Conservation (phyloP, 2,329 filamentous ascomycete genomes). For the Apiospora koreana region DNA sequence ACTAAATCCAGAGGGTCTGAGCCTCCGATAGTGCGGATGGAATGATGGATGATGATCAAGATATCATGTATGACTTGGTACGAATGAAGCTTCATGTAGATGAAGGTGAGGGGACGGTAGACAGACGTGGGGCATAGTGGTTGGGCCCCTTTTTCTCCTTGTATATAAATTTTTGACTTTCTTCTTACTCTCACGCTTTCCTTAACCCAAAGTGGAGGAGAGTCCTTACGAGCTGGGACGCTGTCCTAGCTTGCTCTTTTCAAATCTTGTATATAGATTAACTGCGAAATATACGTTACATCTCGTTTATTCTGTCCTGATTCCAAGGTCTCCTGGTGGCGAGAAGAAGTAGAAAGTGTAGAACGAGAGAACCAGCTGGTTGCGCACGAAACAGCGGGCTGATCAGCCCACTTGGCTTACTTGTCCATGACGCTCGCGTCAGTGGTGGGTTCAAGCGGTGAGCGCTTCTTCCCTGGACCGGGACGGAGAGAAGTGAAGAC, state of each 20-base stretch:
- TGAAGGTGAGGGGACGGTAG: not conserved
- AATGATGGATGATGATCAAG: not conserved
- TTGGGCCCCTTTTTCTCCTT: not conserved
- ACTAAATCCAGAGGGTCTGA: not conserved
- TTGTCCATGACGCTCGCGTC: too few species aligned
- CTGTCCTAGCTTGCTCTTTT: not conserved
- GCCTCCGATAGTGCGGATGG: not conserved
- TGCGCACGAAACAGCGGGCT: too few species aligned
- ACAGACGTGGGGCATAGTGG: not conserved
- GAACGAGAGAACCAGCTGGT: too few species aligned
- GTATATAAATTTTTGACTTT: not conserved
- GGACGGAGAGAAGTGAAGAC: too few species aligned
- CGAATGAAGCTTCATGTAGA: not conserved
- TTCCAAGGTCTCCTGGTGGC: too few species aligned
- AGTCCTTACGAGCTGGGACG: not conserved
- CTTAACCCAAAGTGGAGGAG: not conserved
- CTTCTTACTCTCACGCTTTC: not conserved
- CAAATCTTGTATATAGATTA: slow-evolving; percentile 1
- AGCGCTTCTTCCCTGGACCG: too few species aligned
- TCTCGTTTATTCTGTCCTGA: not conserved
- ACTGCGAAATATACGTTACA: not conserved
- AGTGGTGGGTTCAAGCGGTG: too few species aligned
- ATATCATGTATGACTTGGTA: not conserved
- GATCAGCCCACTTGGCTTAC: not conserved
- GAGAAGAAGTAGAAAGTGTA: not conserved